Base-by-base conservation (phyloP, 2,329 filamentous ascomycete species). In the Epichloe sp. region DNA sequence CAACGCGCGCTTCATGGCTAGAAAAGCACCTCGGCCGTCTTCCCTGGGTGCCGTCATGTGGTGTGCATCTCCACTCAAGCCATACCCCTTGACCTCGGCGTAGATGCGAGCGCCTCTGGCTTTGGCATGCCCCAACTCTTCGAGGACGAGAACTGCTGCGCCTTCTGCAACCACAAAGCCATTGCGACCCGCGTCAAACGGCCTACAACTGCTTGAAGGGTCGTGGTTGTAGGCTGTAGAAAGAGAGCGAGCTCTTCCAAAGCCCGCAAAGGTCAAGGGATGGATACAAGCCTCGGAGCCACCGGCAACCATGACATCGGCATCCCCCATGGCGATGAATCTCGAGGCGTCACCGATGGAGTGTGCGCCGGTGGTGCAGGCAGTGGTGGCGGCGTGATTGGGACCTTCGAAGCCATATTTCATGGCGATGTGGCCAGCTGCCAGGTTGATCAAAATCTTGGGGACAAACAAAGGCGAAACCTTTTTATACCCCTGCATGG, bases 81-180 rank as follows among this genome's bases (percentile, higher is more conserved):
- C 93, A 61, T 97, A 97, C 2, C 93, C 93, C 61, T 74, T 81
- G 19, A 98, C 62, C 66, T 97, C 90, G 35, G 91, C 91, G 63
- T 97, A 94, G 52, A 97, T 90, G 5, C 70, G 74, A 17, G 89
- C 90, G 6, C 85, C 84, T 50, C 93, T 77, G 6, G 79, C 73
- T 63, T 80, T 86, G 15, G 93, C 93, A 63, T 97, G 93, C 60
- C 91, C 85, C 5, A 95, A 70, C 65, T 95, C 90, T 74, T 98
- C 93, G 1, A 98, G 76, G 2, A 98, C 71, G 31, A 95, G 70
- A 2, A 96, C 84, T 10, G 88, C 91, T 4, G 93, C 88, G 1
- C 93, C 93, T 68, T 98, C 93, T 0, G 87, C 83, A 35, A 98
- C 87, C 15, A 98, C 91, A 60, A 98, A 98, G 0, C 93, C 93